Conservation (phyloP, 2,329 filamentous ascomycete species). For the Onygena corvina region DNA sequence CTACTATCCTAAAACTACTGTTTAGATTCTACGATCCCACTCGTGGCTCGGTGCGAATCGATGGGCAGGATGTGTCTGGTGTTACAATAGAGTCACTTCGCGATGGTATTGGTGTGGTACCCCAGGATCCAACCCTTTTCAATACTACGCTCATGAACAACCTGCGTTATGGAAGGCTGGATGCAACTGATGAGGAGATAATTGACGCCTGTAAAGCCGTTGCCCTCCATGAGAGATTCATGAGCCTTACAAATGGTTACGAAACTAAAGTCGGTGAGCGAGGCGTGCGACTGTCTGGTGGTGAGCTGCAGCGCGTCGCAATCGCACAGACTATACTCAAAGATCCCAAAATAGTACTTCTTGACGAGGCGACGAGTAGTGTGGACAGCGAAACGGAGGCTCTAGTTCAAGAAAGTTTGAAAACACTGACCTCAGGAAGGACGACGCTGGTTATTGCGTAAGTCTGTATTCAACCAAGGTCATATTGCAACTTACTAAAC, state of each 20-base stretch:
- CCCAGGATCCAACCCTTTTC: constrained; percentile 53
- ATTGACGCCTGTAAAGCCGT: constrained; percentile 50
- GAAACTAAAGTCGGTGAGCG: constrained; percentile 38
- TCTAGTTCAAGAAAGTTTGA: constrained; percentile 38
- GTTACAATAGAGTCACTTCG: constrained; percentile 48
- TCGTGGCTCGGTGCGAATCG: constrained; percentile 39
- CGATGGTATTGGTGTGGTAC: constrained; percentile 50
- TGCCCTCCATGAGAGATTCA: constrained; percentile 53
- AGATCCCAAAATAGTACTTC: constrained; percentile 33
- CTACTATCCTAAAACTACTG: constrained; percentile 44
- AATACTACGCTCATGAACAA: constrained; percentile 54
- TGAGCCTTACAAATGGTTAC: constrained; percentile 45
- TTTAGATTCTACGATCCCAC: constrained; percentile 44
- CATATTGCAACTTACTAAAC: not conserved
- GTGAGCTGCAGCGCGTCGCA: constrained; percentile 41
- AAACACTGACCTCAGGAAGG: constrained; percentile 35
- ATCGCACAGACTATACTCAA: constrained; percentile 38
- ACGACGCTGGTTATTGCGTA: constrained; percentile 45
- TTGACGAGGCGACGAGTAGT: constrained; percentile 44
- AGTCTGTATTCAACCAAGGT: too few species aligned
- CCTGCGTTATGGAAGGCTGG: constrained; percentile 49
- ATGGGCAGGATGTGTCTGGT: constrained; percentile 46
- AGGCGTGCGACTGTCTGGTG: constrained; percentile 40
- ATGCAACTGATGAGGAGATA: constrained; percentile 50
- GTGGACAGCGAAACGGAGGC: constrained; percentile 38